Percentiles rank a stretch among this genome's conserved stretches.
Conservation (phyloP, 2,329 filamentous ascomycete genomes). For the Clonostachys rosea region DNA sequence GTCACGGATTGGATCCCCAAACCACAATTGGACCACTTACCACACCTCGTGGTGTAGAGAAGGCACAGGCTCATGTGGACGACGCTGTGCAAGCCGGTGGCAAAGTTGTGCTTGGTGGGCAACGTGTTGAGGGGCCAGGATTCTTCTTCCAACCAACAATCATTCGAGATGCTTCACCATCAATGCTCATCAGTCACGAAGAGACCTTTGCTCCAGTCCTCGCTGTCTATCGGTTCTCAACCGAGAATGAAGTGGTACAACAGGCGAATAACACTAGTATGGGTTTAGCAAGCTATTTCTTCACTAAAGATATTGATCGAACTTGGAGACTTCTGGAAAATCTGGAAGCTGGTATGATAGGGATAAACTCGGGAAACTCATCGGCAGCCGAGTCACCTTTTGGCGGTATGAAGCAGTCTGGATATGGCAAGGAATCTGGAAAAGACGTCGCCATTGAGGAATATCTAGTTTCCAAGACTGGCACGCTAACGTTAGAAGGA, state of each 20-base stretch:
- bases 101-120: slow-evolving; percentile 49
- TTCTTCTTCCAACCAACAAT: slow-evolving; percentile 70
- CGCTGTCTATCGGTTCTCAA: slow-evolving; percentile 64
- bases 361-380: slow-evolving; percentile 41
- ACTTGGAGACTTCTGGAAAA: slow-evolving; percentile 36
- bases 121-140: slow-evolving; percentile 51
- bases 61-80: slow-evolving; percentile 49
- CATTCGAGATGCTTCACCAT: slow-evolving; percentile 58
- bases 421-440: slow-evolving; percentile 22
- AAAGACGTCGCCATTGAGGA: slow-evolving; percentile 12
- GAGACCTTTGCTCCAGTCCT: slow-evolving; percentile 72
- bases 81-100: slow-evolving; percentile 63
- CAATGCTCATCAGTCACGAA: slow-evolving; percentile 63
- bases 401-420: slow-evolving; percentile 24
- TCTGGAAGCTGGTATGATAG: slow-evolving; percentile 40
- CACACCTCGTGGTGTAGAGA: slow-evolving; percentile 56
- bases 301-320: slow-evolving; percentile 40
- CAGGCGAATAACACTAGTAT: slow-evolving; percentile 64
- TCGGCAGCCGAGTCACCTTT: slow-evolving; percentile 31
- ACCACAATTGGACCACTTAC: slow-evolving; percentile 59
- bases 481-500: neutral
- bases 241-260: slow-evolving; percentile 64
- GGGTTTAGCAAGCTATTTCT: slow-evolving; percentile 70
- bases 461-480: slow-evolving; percentile 1
- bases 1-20: slow-evolving; percentile 51